Evolutionary conservation across 2,329 filamentous ascomycete genomes (phyloP).

Genomic region (Fusarium solani-melongenae): DNA sequence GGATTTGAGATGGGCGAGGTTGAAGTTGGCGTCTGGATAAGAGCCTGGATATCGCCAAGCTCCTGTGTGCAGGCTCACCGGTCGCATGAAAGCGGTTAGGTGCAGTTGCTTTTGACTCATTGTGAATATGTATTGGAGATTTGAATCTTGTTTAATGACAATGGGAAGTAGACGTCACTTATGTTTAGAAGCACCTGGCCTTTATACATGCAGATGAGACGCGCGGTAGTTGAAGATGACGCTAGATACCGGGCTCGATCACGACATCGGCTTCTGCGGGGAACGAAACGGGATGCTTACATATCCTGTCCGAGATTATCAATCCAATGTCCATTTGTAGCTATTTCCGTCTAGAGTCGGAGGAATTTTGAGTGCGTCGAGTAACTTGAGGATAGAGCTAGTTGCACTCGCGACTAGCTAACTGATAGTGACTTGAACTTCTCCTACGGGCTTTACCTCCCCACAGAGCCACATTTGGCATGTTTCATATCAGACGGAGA

Average conservation of each 20-base stretch:
- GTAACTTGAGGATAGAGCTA: background rate
- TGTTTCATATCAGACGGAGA: background rate
- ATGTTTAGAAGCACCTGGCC: background rate
- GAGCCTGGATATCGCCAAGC: conserved; percentile 67
- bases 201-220: background rate
- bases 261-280: conserved; percentile 32
- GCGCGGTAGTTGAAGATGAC: conserved; percentile 15
- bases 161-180: background rate
- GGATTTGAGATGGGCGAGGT: conserved; percentile 61
- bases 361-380: background rate
- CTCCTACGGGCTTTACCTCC: background rate
- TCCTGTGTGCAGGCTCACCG: conserved; percentile 65
- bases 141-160: background rate
- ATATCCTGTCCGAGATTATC: background rate
- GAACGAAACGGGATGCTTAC: background rate
- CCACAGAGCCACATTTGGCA: background rate
- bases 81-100: conserved; percentile 69
- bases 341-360: background rate
- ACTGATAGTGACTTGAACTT: background rate
- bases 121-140: too few relatives aligned
- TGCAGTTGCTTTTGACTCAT: conserved; percentile 55
- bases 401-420: background rate
- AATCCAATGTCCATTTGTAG: background rate
- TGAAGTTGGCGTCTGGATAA: conserved; percentile 68
- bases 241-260: conserved; percentile 19